Evolutionary conservation across 73 alveolate genomes (phyloP).

Genomic region (Paramecium octaurelia): DNA sequence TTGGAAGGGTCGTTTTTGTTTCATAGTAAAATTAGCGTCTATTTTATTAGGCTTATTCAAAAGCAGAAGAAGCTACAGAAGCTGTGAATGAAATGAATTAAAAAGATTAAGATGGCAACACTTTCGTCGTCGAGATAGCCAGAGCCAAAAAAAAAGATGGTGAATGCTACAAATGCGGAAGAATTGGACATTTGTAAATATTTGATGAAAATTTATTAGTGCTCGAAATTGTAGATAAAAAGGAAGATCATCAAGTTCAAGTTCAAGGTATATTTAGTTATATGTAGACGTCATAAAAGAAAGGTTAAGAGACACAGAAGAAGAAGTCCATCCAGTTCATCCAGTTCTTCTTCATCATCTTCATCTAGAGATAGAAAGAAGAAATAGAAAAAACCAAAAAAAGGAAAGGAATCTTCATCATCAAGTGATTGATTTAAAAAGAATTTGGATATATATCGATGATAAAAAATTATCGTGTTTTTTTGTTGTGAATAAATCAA

Average conservation of each 20-base stretch:
- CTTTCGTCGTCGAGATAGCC: slow-evolving; percentile 5
- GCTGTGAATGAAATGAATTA: neutral
- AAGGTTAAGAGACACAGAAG: neutral
- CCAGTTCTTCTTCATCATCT: slow-evolving; percentile 34
- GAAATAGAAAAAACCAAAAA: neutral
- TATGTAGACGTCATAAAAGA: neutral
- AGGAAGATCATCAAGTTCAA: neutral
- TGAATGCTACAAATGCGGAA: neutral
- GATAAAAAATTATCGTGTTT: neutral
- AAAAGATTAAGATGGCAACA: neutral
- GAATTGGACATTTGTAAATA: slow-evolving; percentile 1
- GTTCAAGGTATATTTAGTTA: neutral
- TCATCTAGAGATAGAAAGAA: neutral
- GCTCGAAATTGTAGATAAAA: slow-evolving; percentile 19
- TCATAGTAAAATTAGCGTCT: neutral
- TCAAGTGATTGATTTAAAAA: slow-evolving; percentile 23
- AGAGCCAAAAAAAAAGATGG: slow-evolving; percentile 36
- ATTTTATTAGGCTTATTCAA: neutral
- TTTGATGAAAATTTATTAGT: neutral
- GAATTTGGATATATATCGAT: slow-evolving; percentile 4
- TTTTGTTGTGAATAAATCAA: slow-evolving; percentile 7
- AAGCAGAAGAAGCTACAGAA: neutral
- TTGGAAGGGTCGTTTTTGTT: slow-evolving; percentile 43
- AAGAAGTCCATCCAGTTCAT: neutral
- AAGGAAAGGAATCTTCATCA: neutral